Base-by-base conservation (phyloP, 2,329 filamentous ascomycete species). In the Lecanoromycetidae sp. region DNA sequence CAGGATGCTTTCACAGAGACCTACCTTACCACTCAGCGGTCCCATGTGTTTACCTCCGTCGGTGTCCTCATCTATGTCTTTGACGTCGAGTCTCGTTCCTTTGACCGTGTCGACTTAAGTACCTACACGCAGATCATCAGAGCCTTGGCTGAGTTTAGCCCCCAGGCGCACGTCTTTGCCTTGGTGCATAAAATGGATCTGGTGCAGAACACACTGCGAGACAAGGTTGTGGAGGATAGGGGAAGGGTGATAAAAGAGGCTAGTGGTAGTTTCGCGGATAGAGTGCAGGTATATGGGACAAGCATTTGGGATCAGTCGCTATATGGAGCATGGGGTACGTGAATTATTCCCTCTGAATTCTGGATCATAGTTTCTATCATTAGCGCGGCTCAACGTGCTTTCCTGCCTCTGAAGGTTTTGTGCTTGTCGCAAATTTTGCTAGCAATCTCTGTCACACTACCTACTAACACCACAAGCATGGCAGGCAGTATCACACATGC, bases 1-100 rank as follows among this genome's bases (percentile, higher is more conserved):
- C 91, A 98, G 71, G 91, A 96, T 66, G 90, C 90, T 30, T 98
- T 98, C 63, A 94, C 94, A 74, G 91, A 96, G 62, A 95, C 94
- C 65, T 98, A 96, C 69, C 82, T 98, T 52, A 88, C 85, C 13
- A 86, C 93, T 59, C 91, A 96, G 68, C 85, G 91, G 51, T 82
- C 87, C 47, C 91, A 96, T 67, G 90, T 98, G 65, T 98, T 98
- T 70, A 87, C 82, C 60, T 90, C 91, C 63, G 91, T 95, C 52
- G 90, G 88, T 42, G 91, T 96, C 43, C 77, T 98, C 49, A 96
- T 98, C 66, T 98, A 98, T 70, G 91, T 98, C 64, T 98, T 98
- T 68, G 91, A 98, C 63, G 93, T 96, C 56, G 91, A 96, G 64
- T 94, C 86, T 15, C 83, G 87, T 61, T 91, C 96, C 64, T 87